Conservation (phyloP, 1,139 yeast genomes). For the Yamadazyma taylorii region DNA sequence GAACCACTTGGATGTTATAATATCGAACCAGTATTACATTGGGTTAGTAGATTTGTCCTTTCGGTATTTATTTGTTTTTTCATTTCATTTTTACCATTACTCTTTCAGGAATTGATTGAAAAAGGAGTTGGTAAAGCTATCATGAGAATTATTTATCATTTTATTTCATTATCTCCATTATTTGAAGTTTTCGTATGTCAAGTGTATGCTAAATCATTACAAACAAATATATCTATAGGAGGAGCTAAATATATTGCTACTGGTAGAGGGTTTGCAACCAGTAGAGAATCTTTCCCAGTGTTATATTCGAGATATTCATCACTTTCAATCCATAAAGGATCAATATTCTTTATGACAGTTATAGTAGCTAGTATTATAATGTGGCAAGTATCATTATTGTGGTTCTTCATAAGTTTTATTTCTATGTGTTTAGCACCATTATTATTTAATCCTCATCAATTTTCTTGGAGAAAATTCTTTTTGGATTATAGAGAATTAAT, state of each 20-base stretch:
- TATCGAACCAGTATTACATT: conserved; percentile 68
- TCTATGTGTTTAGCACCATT: conserved; percentile 79
- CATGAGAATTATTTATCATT: conserved; percentile 59
- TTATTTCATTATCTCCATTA: conserved; percentile 73
- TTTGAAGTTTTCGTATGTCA: conserved; percentile 90
- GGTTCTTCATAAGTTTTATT: conserved; percentile 81
- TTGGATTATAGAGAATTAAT: conserved; percentile 67
- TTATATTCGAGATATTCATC: conserved; percentile 66
- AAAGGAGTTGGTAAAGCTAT: conserved; percentile 68
- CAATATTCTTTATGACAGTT: conserved; percentile 54
- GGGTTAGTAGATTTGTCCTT: conserved; percentile 79
- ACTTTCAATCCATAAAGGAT: conserved; percentile 67
- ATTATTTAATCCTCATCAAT: conserved; percentile 85
- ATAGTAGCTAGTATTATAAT: conserved; percentile 64
- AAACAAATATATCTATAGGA: conserved; percentile 71
- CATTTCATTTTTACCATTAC: conserved; percentile 76
- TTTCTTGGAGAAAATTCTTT: conserved; percentile 65
- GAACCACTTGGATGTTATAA: conserved; percentile 75
- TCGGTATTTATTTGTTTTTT: conserved; percentile 84
- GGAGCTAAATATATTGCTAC: conserved; percentile 85
- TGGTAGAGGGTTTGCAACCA: conserved; percentile 82
- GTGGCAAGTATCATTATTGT: conserved; percentile 75
- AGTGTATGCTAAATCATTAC: conserved; percentile 70
- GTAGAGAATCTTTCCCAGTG: conserved; percentile 57
- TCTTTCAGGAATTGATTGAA: conserved; percentile 78